phyloP scores from a whole-genome alignment of 176 grass and related monocot species.

The Neostapfia colusana region DNA sequence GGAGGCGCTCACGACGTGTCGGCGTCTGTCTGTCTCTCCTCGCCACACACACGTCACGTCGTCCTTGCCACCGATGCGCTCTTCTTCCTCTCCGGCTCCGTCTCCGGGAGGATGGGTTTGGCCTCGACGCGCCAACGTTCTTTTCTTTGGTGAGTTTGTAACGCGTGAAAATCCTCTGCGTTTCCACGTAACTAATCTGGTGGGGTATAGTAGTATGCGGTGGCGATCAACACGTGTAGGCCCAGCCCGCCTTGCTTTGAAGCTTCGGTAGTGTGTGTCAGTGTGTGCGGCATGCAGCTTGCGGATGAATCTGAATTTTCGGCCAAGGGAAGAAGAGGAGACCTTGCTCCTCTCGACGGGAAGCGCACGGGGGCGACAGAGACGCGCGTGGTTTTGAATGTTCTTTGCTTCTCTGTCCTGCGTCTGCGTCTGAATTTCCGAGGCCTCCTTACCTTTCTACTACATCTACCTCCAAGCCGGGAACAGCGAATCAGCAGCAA shows the following conservation, averaged over 20 bases:
- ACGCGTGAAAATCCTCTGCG: not conserved
- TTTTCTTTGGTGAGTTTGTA: not conserved
- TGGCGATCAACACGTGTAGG: not conserved
- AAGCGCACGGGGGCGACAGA: constrained; percentile 34
- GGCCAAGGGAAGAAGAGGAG: no score
- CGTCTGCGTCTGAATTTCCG: constrained; percentile 21
- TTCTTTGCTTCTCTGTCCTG: not conserved
- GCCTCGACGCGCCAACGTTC: no score
- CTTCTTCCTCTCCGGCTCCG: not conserved
- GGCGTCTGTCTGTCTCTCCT: constrained; percentile 33
- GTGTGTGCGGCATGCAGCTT: no score
- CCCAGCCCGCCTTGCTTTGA: not conserved
- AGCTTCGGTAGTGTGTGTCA: no score
- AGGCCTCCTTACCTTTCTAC: not conserved
- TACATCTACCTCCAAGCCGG: not conserved
- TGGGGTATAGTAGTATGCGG: no score
- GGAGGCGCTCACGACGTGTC: constrained; percentile 35
- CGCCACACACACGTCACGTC: not conserved
- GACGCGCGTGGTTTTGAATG: constrained; percentile 36
- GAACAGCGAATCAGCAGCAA: not conserved
- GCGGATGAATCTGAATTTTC: not conserved
- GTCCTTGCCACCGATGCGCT: not conserved
- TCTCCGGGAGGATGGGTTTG: not conserved
- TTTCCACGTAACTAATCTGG: no score
- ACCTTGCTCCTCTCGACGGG: constrained; percentile 14